phyloP scores from a whole-genome alignment of 2,329 filamentous ascomycete species.

The Pseudopyrenochaeta lycopersici region DNA sequence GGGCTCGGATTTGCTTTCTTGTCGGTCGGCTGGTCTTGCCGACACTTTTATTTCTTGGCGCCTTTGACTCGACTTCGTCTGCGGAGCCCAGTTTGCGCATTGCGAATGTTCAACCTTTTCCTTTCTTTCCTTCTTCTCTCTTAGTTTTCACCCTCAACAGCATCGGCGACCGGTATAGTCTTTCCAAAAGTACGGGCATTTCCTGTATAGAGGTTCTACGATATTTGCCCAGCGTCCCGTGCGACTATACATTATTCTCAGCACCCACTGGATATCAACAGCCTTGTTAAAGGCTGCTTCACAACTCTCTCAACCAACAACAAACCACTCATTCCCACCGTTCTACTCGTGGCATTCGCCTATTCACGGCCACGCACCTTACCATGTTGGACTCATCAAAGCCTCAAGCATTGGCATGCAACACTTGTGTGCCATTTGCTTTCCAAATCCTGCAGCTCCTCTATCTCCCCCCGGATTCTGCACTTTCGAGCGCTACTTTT shows the following conservation, averaged over 20 bases:
- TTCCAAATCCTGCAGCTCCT: slow-evolving; percentile 23
- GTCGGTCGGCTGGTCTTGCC: slow-evolving; percentile 39
- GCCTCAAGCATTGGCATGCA: slow-evolving; percentile 6
- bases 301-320: slow-evolving; percentile 2
- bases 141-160: slow-evolving; percentile 8
- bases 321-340: slow-evolving; percentile 2
- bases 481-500: slow-evolving; percentile 30
- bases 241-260: slow-evolving; percentile 16
- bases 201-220: slow-evolving; percentile 25
- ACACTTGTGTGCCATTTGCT: slow-evolving; percentile 6
- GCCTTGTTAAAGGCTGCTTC: slow-evolving; percentile 11
- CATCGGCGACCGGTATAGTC: slow-evolving; percentile 15
- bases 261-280: slow-evolving; percentile 17
- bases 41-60: slow-evolving; percentile 24
- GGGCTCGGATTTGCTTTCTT: slow-evolving; percentile 26
- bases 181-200: slow-evolving; percentile 34
- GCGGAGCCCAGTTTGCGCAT: slow-evolving; percentile 15
- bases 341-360: slow-evolving; percentile 1
- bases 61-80: slow-evolving; percentile 11
- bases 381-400: slow-evolving; percentile 4
- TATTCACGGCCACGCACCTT: slow-evolving; percentile 3
- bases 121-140: slow-evolving; percentile 7
- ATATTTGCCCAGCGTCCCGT: slow-evolving; percentile 16
- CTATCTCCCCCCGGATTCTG: slow-evolving; percentile 32
- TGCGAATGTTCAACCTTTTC: slow-evolving; percentile 6